phyloP scores from a whole-genome alignment of 768 basidiomycete species.

The Psilocybe tampanensis region DNA sequence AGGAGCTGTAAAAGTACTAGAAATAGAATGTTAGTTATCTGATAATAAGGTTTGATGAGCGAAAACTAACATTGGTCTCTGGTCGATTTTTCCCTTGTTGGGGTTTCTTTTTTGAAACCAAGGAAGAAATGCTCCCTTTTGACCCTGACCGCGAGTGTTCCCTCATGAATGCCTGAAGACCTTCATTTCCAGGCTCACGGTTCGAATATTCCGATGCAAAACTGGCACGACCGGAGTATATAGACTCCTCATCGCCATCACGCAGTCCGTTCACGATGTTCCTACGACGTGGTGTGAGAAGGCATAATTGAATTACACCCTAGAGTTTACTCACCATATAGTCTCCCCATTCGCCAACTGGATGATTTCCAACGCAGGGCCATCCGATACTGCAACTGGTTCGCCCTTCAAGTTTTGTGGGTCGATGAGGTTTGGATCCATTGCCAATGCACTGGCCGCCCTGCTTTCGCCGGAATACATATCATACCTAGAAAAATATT shows the following conservation, averaged over 20 bases:
- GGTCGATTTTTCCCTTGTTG: constrained; percentile 61
- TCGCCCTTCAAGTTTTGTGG: constrained; percentile 31
- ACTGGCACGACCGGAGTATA: constrained; percentile 68
- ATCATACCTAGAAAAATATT: constrained; percentile 57
- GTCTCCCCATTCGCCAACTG: constrained; percentile 88
- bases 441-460: constrained; percentile 32
- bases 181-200: constrained; percentile 52
- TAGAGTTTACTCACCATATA: constrained; percentile 62
- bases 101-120: constrained; percentile 62
- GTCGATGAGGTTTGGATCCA: constrained; percentile 37
- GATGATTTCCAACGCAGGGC: constrained; percentile 75
- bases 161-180: constrained; percentile 74
- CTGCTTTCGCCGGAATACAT: constrained; percentile 72
- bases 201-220: constrained; percentile 75
- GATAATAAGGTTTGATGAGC: constrained; percentile 19
- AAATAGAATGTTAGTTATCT: constrained; percentile 25
- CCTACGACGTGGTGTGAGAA: constrained; percentile 43
- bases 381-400: constrained; percentile 38
- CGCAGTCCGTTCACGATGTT: constrained; percentile 84
- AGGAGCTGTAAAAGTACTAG: constrained; percentile 76
- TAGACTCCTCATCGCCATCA: constrained; percentile 72
- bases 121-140: constrained; percentile 64
- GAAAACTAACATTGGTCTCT: constrained; percentile 74
- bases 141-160: constrained; percentile 72
- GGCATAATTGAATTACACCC: constrained; percentile 3